phyloP scores from a whole-genome alignment of 768 basidiomycete genomes.

The Naganishia onofrii region DNA sequence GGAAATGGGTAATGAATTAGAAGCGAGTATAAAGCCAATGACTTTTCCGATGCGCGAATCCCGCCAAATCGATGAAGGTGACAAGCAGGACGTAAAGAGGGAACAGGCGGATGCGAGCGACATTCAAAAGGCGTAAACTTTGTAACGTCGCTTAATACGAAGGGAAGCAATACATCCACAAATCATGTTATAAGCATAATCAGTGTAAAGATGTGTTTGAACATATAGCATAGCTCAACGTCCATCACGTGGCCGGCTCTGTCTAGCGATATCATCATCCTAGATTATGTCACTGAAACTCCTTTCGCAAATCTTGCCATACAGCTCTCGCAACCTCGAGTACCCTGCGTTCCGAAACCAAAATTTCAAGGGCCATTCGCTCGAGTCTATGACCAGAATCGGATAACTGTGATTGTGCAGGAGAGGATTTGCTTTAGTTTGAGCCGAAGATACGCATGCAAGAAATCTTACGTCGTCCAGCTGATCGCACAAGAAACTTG shows the following conservation, averaged over 20 bases:
- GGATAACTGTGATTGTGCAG: not conserved
- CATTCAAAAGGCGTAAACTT: not conserved
- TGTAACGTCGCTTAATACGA: not conserved
- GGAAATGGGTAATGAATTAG: not conserved
- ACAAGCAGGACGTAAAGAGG: not conserved
- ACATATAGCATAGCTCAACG: not conserved
- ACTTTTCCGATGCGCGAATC: not conserved
- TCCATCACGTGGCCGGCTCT: not conserved
- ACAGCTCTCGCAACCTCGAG: slow-evolving; percentile 18
- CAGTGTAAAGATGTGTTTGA: not conserved
- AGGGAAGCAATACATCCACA: not conserved
- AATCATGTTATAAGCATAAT: not conserved
- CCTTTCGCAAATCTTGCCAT: slow-evolving; percentile 3
- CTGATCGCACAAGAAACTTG: not conserved
- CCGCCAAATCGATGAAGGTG: not conserved
- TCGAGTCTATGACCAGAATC: not conserved
- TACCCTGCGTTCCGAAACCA: slow-evolving; percentile 27
- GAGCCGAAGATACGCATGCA: not conserved
- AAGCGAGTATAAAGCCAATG: not conserved
- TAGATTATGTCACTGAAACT: not conserved
- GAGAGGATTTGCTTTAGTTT: not conserved
- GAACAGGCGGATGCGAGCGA: not conserved
- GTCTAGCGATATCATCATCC: not conserved
- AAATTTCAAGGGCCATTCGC: slow-evolving; percentile 22
- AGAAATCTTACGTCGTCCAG: not conserved